Evolutionary conservation across 164 flowering plant species (phyloP).

Genomic region (Cinnamomum micranthum): DNA sequence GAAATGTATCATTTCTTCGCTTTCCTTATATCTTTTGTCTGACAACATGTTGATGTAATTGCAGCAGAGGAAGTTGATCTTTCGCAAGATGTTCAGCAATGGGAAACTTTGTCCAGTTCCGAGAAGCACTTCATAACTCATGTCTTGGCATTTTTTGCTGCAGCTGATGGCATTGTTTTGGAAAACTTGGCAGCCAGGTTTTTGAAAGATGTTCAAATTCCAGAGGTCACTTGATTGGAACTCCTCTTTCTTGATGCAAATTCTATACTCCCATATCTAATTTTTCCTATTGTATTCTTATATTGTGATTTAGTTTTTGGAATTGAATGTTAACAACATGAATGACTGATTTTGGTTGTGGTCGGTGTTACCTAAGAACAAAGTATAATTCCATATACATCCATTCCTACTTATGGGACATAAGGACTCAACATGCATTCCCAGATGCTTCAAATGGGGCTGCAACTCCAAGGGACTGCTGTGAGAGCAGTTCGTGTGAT

Average conservation of each 20-base stretch:
- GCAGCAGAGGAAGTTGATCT: slow-evolving; percentile 93
- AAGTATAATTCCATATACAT: too few species aligned
- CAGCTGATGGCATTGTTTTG: slow-evolving; percentile 90
- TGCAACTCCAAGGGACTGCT: too few species aligned
- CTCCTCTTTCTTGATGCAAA: not conserved
- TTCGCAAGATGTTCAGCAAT: slow-evolving; percentile 61
- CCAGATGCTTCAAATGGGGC: too few species aligned
- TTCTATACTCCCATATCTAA: too few species aligned
- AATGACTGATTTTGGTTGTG: not conserved
- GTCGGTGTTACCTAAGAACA: too few species aligned
- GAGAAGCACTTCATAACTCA: slow-evolving; percentile 80
- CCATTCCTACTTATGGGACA: too few species aligned
- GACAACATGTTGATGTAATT: slow-evolving; percentile 17
- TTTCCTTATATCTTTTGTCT: not conserved
- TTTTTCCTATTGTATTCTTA: not conserved
- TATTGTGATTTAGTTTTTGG: not conserved
- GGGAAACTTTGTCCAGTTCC: slow-evolving; percentile 51
- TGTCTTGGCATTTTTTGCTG: slow-evolving; percentile 82
- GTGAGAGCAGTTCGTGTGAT: too few species aligned
- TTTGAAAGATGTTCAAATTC: slow-evolving; percentile 67
- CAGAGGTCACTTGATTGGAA: slow-evolving; percentile 44
- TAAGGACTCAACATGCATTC: too few species aligned
- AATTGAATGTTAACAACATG: not conserved
- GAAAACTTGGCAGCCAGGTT: slow-evolving; percentile 87
- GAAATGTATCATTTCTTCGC: too few species aligned